Evolutionary conservation across 768 basidiomycete genomes (phyloP).

Genomic region (Coprinellus micaceus): DNA sequence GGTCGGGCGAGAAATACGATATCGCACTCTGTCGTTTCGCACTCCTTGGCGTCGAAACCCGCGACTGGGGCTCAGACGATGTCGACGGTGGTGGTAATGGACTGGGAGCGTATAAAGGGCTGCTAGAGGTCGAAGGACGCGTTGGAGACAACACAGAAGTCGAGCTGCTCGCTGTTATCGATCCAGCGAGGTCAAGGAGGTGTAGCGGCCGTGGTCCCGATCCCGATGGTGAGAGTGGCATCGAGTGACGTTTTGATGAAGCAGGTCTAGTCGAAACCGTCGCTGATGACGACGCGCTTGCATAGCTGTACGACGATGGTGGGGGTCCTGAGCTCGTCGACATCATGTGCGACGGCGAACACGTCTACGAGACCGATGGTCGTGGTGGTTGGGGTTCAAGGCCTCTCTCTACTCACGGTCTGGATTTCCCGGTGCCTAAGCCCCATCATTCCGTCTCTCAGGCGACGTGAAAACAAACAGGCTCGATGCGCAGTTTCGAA

Average conservation of each 20-base stretch:
- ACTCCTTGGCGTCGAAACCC: constrained; percentile 14
- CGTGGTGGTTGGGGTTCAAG: background rate
- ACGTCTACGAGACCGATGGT: background rate
- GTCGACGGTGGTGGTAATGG: background rate
- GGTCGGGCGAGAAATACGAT: constrained; percentile 40
- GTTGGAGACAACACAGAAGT: constrained; percentile 9
- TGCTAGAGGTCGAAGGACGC: constrained; percentile 12
- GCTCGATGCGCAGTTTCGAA: no score
- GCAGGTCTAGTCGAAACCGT: background rate
- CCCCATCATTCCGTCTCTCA: background rate
- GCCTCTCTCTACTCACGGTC: background rate
- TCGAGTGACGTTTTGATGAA: constrained; percentile 1
- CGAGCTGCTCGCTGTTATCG: constrained; percentile 11
- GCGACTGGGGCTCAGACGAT: constrained; percentile 17
- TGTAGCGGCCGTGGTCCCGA: constrained; percentile 47
- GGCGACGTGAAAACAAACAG: no score
- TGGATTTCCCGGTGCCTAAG: background rate
- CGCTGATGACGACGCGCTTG: background rate
- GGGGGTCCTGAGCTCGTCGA: constrained; percentile 4
- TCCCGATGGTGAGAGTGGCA: background rate
- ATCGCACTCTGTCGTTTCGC: constrained; percentile 52
- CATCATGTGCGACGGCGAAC: constrained; percentile 5
- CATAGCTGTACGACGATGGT: constrained; percentile 5
- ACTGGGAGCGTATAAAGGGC: constrained; percentile 15
- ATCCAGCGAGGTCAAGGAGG: constrained; percentile 32